Percentiles rank a stretch among this genome's conserved stretches.
These are phyloP conservation scores for Linnemannia schmuckeri DNA, from an alignment of 192 early-diverging fungal species.

Conservation along the genomic window DNA sequence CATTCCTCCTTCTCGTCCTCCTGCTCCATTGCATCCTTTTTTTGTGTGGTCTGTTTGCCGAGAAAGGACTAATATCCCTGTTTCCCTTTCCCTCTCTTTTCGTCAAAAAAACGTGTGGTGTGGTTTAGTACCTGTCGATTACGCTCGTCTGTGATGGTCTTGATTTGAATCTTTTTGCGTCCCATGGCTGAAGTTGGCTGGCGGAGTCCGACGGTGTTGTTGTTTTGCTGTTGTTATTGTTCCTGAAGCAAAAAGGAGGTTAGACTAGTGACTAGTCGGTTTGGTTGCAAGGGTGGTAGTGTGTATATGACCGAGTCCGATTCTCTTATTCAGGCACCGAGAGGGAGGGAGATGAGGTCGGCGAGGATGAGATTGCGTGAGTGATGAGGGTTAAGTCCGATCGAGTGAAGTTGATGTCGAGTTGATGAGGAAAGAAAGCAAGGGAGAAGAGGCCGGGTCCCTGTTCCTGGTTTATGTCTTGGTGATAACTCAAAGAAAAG, in stretches of 20 bases:
- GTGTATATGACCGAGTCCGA: not conserved
- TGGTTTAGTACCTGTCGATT: slow-evolving; percentile 82
- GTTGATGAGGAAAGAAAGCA: not conserved
- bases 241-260: not conserved
- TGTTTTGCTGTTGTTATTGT: not conserved
- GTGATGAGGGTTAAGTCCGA: not conserved
- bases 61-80: not conserved
- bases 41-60: not conserved
- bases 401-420: not conserved
- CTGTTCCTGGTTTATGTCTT: not conserved
- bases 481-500: no score
- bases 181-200: slow-evolving; percentile 74
- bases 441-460: not conserved
- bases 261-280: not conserved
- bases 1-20: not conserved
- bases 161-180: slow-evolving; percentile 95
- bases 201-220: not conserved
- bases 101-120: not conserved
- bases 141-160: slow-evolving; percentile 89
- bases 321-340: not conserved
- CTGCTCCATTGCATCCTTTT: not conserved
- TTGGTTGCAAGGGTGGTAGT: not conserved
- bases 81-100: not conserved
- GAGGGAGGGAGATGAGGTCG: not conserved
- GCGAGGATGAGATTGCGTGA: no score